These are phyloP conservation scores for Cercophora sp. DNA, from an alignment of 495 filamentous ascomycete species.

Conservation along the genomic window DNA sequence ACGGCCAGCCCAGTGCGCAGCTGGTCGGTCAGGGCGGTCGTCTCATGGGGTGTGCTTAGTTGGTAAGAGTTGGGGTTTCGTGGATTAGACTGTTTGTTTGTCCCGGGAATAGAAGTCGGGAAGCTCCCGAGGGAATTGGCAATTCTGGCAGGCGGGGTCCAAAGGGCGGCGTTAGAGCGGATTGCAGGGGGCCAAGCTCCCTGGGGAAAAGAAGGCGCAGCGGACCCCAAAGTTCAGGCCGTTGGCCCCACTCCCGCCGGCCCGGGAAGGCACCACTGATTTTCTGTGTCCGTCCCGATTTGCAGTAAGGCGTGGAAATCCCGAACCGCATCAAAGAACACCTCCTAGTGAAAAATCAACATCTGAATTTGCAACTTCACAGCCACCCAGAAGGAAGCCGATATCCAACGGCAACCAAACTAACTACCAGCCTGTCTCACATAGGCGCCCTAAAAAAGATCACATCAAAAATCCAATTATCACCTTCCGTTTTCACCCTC, in stretches of 20 bases:
- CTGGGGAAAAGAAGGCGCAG: too few relatives aligned
- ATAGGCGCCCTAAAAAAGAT: too few relatives aligned
- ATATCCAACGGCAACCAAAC: too few relatives aligned
- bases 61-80: neutral
- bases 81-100: neutral
- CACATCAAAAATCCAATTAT: neutral
- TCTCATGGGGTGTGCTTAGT: slow-evolving; percentile 25
- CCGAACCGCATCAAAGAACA: neutral
- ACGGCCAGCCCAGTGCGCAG: slow-evolving; percentile 26
- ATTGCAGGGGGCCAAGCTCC: neutral
- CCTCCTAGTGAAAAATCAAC: neutral
- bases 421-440: too few relatives aligned
- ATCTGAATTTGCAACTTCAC: neutral
- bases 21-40: slow-evolving; percentile 20
- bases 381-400: too few relatives aligned
- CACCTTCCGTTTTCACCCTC: neutral
- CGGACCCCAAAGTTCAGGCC: too few relatives aligned
- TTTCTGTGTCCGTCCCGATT: neutral
- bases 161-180: neutral
- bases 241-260: neutral
- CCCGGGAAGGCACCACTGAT: slow-evolving; percentile 1
- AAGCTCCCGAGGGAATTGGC: too few relatives aligned
- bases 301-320: neutral
- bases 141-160: neutral
- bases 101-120: neutral